Conservation (phyloP, 1,284 basidiomycete genomes). For the Coriolopsis trogii region DNA sequence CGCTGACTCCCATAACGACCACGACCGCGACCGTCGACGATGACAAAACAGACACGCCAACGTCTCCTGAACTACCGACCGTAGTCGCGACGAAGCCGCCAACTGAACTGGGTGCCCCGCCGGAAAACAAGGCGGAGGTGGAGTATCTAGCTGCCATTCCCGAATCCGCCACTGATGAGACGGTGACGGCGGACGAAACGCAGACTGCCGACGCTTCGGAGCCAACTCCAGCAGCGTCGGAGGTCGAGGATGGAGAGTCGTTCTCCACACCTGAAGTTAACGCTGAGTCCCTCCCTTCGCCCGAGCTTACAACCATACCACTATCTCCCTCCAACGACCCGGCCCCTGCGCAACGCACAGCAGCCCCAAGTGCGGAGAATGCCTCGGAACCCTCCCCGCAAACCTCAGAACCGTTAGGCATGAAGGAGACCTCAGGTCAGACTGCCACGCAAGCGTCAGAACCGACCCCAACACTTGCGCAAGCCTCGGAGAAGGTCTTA, state of each 20-base stretch:
- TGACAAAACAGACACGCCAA: slow-evolving; percentile 2
- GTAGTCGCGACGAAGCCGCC: slow-evolving; percentile 17
- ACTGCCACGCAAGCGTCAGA: too few relatives aligned
- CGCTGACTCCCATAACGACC: slow-evolving; percentile 12
- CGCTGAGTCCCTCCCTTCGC: slow-evolving; percentile 5
- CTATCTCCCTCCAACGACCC: slow-evolving; percentile 8
- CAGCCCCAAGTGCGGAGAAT: background rate
- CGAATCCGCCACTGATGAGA: background rate
- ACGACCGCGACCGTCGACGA: background rate
- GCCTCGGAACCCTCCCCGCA: too few relatives aligned
- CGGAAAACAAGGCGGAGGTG: background rate
- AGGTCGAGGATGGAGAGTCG: slow-evolving; percentile 1
- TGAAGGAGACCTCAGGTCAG: too few relatives aligned
- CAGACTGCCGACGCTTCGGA: background rate
- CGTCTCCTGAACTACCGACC: slow-evolving; percentile 13
- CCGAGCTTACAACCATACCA: slow-evolving; percentile 7
- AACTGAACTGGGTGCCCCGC: background rate
- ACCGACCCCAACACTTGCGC: background rate
- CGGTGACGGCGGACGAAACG: background rate
- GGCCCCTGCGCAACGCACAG: background rate
- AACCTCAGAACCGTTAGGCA: too few relatives aligned
- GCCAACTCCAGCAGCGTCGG: background rate
- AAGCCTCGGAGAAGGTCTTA: background rate
- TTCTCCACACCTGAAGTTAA: slow-evolving; percentile 6
- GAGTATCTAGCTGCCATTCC: background rate